These are phyloP conservation scores for Hypericum perforatum DNA, from an alignment of 345 rosid species.

Conservation along the genomic window DNA sequence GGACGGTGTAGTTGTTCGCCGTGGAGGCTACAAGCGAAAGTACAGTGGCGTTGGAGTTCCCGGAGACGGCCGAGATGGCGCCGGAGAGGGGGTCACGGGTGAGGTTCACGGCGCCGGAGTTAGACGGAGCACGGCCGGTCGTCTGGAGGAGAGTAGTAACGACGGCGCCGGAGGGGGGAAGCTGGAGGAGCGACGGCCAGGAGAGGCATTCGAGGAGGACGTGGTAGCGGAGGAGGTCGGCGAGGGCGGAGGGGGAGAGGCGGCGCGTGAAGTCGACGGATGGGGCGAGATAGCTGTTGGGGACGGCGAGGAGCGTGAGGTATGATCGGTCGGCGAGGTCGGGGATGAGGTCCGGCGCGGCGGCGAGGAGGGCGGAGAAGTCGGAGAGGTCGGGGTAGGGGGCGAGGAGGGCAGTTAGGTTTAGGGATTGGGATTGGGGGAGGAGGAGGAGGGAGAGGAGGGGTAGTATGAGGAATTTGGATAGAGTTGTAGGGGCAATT, in stretches of 20 bases:
- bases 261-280: constrained; percentile 48
- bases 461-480: constrained; percentile 36
- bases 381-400: constrained; percentile 49
- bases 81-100: constrained; percentile 44
- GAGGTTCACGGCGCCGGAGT: constrained; percentile 70
- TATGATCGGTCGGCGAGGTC: constrained; percentile 55
- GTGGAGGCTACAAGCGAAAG: constrained; percentile 40
- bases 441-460: constrained; percentile 1
- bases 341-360: constrained; percentile 32
- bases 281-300: constrained; percentile 51
- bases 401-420: constrained; percentile 62
- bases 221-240: constrained; percentile 87
- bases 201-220: constrained; percentile 73
- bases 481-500: constrained; percentile 33
- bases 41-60: constrained; percentile 50
- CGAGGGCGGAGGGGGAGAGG: constrained; percentile 50
- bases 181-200: constrained; percentile 43
- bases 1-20: constrained; percentile 59
- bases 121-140: constrained; percentile 52
- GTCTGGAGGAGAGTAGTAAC: constrained; percentile 70
- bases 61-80: constrained; percentile 41
- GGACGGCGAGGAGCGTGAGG: constrained; percentile 76
- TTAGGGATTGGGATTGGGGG: constrained; percentile 31
- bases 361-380: constrained; percentile 40
- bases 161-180: constrained; percentile 46